Evolutionary conservation across 352 stramenopile species (phyloP), one percentile per base, ranked within the genome.

Genomic region (Phytophthora pini): DNA sequence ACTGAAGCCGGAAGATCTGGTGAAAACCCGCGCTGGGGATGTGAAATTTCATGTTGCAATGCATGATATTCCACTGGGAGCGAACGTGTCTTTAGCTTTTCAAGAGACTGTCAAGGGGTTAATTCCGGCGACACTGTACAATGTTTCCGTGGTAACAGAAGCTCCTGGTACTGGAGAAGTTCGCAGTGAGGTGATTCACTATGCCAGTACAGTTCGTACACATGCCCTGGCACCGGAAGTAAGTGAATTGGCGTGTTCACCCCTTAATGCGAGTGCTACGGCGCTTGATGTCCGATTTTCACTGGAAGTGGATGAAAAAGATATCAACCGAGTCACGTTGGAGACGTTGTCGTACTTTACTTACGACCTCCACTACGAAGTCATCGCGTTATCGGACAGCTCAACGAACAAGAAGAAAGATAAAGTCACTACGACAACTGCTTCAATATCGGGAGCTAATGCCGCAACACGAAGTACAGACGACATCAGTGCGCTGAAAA

Each of bases 351-450:
- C 65, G 22, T 80, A 72, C 17, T 84, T 79, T 49, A 56, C 34
- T 27, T 90, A 83, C 64, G 65, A 75, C 5, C 46, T 94, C n/a
- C 73, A 78, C 36, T 94, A 89, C 44, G 66, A 86, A 41, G 70
- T 82, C 4, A 62, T 60, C 7, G 59, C 59, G 5, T 32, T 76
- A 32, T 63, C 61, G 11, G 45, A 68, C 22, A 45, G 56, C 1
- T 15, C 40, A 38, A 9, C 56, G 11, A 60, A 22, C 40, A 60
- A 48, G 46, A 64, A 51, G 29, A 61, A 78, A 43, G 10, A 36
- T 32, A 69, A 46, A 5, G 51, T 50, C 36, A 61, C 49, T 20
- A 29, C 41, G 13, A 69, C 12, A 9, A n/a, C 69, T 26, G 45
- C 39, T 27, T 48, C 61, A 22, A 9, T 34, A 26, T 34, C 59